A percentile compares a stretch with the other conserved stretches of the same genome.
Evolutionary conservation across 2,329 filamentous ascomycete genomes (phyloP).

Genomic region (Ascochyta koolunga): DNA sequence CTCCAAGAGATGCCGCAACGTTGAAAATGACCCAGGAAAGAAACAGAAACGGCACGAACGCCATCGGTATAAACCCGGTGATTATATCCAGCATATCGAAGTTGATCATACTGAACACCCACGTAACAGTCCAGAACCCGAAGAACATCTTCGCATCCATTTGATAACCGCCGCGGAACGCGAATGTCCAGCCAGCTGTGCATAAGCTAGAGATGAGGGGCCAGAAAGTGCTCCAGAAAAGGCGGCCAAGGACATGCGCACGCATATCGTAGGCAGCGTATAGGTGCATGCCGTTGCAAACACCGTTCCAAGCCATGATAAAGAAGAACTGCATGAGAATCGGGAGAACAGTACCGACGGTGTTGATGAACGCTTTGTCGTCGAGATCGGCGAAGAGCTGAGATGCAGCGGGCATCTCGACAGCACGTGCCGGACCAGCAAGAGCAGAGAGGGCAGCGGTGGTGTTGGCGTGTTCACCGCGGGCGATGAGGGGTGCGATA

Average conservation of each 20-base stretch:
- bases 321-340: slow-evolving; percentile 58
- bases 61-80: slow-evolving; percentile 11
- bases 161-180: slow-evolving; percentile 12
- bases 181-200: slow-evolving; percentile 18
- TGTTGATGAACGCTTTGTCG: slow-evolving; percentile 42
- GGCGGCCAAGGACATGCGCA: slow-evolving; percentile 16
- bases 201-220: slow-evolving; percentile 18
- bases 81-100: slow-evolving; percentile 20
- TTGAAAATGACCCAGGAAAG: slow-evolving; percentile 16
- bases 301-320: slow-evolving; percentile 52
- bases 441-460: slow-evolving; percentile 10
- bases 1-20: slow-evolving; percentile 4
- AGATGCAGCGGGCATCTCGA: slow-evolving; percentile 4
- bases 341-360: slow-evolving; percentile 51
- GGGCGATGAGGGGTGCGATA: slow-evolving; percentile 5
- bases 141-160: slow-evolving; percentile 22
- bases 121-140: slow-evolving; percentile 19
- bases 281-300: slow-evolving; percentile 31
- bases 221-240: slow-evolving; percentile 17
- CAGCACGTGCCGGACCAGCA: slow-evolving; percentile 8
- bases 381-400: slow-evolving; percentile 8
- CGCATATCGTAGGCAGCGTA: slow-evolving; percentile 19
- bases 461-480: slow-evolving; percentile 7
- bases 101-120: slow-evolving; percentile 14
- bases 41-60: slow-evolving; percentile 10